Evolutionary conservation across 2,329 filamentous ascomycete genomes (phyloP).

Genomic region (Corinectria fuckeliana): DNA sequence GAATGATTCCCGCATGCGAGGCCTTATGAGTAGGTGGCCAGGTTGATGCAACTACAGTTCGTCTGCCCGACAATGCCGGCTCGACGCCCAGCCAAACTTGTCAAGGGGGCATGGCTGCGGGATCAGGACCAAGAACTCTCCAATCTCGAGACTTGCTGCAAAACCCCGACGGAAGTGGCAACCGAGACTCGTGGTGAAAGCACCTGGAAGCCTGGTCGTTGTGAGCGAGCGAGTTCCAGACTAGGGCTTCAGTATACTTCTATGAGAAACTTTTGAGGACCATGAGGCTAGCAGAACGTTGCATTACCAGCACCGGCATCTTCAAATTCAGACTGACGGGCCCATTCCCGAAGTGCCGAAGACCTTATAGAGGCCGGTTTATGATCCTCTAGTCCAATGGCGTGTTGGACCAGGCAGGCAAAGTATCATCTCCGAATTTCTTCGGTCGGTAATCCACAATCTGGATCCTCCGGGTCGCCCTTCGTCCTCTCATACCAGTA

Average conservation of each 20-base stretch:
- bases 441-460: background rate
- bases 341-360: slow-evolving; percentile 13
- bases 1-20: background rate
- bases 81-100: slow-evolving; percentile 14
- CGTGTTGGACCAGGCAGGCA: background rate
- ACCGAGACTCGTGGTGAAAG: background rate
- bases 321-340: slow-evolving; percentile 13
- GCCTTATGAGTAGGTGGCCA: background rate
- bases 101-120: slow-evolving; percentile 23
- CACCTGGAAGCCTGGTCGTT: slow-evolving; percentile 13
- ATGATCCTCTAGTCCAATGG: background rate
- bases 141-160: slow-evolving; percentile 4
- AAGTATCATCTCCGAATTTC: background rate
- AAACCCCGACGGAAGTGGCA: slow-evolving; percentile 11
- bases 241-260: slow-evolving; percentile 8
- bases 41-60: slow-evolving; percentile 12
- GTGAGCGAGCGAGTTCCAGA: slow-evolving; percentile 4
- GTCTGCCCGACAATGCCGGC: slow-evolving; percentile 19
- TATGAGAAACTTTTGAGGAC: slow-evolving; percentile 23
- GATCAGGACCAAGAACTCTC: slow-evolving; percentile 14
- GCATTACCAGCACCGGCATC: slow-evolving; percentile 9
- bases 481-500: background rate
- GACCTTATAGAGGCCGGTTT: background rate
- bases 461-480: background rate
- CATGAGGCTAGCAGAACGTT: slow-evolving; percentile 9